Conservation (phyloP, 371 early-diverging fungal genomes). For the Mucor racemosus region DNA sequence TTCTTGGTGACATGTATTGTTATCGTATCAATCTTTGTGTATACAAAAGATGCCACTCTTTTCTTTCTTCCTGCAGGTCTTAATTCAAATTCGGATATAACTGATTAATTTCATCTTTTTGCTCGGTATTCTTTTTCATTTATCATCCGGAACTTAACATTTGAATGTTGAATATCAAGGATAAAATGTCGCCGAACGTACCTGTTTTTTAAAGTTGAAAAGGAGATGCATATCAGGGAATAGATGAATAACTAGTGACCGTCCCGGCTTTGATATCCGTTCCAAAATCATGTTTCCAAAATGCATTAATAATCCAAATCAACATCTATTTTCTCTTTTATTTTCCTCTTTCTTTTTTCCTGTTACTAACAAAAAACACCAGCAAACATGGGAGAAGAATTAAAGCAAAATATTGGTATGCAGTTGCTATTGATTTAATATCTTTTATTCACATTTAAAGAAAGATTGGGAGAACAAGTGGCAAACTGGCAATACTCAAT, state of each 20-base stretch:
- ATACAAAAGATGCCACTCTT: no score
- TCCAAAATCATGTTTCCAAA: neutral
- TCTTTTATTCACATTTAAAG: neutral
- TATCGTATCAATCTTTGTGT: no score
- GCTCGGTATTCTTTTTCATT: neutral
- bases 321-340: neutral
- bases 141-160: neutral
- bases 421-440: neutral
- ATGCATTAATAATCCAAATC: conserved; percentile 14
- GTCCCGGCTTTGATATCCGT: neutral
- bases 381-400: neutral
- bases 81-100: neutral
- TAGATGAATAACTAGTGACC: no score
- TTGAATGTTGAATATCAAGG: neutral
- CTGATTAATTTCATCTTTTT: no score
- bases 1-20: neutral
- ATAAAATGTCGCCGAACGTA: neutral
- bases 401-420: conserved; percentile 6
- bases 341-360: neutral
- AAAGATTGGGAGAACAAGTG: conserved; percentile 64
- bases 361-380: neutral
- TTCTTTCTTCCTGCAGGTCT: no score
- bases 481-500: conserved; percentile 55
- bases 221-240: neutral
- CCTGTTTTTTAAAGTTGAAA: neutral